Evolutionary conservation across 805 yeast species (phyloP).

Genomic region (Saccharomycopsis fodiens): DNA sequence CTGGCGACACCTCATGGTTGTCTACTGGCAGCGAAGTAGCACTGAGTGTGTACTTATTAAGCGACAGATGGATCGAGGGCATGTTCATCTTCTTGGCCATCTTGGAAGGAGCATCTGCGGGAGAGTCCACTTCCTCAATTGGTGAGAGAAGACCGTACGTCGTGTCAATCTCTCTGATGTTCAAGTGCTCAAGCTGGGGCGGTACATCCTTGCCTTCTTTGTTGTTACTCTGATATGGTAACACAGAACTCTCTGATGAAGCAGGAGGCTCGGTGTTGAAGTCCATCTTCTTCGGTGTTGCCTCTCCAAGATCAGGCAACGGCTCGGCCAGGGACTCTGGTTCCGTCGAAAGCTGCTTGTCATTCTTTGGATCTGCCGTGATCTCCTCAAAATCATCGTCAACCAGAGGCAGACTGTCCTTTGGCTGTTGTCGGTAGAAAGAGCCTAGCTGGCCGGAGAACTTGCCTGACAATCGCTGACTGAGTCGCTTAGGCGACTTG

Average conservation of each 20-base stretch:
- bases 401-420: neutral
- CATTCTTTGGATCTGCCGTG: slow-evolving; percentile 2
- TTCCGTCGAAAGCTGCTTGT: neutral
- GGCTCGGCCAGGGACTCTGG: neutral
- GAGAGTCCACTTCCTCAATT: slow-evolving; percentile 19
- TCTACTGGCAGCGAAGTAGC: too few species aligned
- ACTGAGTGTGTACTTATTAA: slow-evolving; percentile 6
- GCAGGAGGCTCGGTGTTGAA: neutral
- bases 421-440: slow-evolving; percentile 9
- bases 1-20: too few species aligned
- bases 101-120: neutral
- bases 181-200: neutral
- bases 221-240: neutral
- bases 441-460: slow-evolving; percentile 7
- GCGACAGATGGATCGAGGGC: slow-evolving; percentile 8
- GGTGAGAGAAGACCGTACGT: slow-evolving; percentile 12
- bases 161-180: neutral
- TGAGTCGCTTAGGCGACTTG: slow-evolving; percentile 14
- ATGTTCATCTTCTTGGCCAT: slow-evolving; percentile 1
- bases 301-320: neutral
- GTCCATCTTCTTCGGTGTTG: neutral
- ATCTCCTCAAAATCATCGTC: neutral
- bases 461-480: slow-evolving; percentile 14
- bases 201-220: neutral
- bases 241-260: neutral